Evolutionary conservation across 108 stramenopile species (phyloP), one percentile per base, ranked within the genome.

Genomic region (Fragilaria crotonensis): DNA sequence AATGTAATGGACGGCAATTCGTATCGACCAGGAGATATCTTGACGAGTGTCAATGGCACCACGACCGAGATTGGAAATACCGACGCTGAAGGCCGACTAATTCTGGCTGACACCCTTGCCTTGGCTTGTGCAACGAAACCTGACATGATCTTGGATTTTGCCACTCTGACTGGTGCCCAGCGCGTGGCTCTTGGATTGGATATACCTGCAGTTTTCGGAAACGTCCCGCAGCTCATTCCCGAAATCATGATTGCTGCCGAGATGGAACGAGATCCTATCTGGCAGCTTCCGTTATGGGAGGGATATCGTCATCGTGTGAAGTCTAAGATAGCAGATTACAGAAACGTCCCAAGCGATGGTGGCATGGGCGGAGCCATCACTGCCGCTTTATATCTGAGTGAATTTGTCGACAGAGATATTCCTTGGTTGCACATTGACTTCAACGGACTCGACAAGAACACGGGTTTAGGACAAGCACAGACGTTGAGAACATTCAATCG

Each of bases 1-100:
- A 46, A 46, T 46, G 45, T 46, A 21, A 46, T 46, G 19, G 45
- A 46, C 27, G 51, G 26, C 3, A 25, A 2, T 52, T 52, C 51
- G 7, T 52, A 52, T 9, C 75, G 90, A 0, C 87, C 87, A 3
- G 90, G 90, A 52, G 90, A 95, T 50, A 73, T 95, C 11, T 63
- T 86, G 30, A 73, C 73, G 9, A 41, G 81, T 1, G 48, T 59
- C 30, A 59, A 54, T 33, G 83, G 83, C 1, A 62, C 48, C 23
- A 81, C 78, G 2, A 78, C 59, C 30, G 78, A 80, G 57, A 64
- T 80, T 23, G 67, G 60, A 30, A 83, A 83, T 59, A 80, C 79
- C 4, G 83, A 84, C 36, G 83, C 80, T 0, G 83, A 84, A 57
- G 83, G 83, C 0, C 53, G 83, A 4, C 63, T 84, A 11, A 76